Conservation (phyloP, 768 basidiomycete genomes). For the Filobasidium wieringae region DNA sequence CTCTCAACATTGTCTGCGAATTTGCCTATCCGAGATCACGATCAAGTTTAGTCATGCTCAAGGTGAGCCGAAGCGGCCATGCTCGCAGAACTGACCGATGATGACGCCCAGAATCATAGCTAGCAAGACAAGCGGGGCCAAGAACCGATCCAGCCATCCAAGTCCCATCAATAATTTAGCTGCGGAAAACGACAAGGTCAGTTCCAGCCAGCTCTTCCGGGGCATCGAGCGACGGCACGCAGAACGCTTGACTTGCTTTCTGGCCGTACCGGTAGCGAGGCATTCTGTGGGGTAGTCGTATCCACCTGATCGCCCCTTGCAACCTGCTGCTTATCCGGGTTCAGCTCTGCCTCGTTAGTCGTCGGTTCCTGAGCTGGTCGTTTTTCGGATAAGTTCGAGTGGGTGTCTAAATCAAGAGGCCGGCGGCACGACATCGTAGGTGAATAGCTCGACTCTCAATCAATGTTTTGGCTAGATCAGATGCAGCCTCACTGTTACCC, state of each 20-base stretch:
- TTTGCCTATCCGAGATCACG: neutral
- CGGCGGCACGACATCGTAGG: neutral
- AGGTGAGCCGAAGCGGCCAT: conserved; percentile 44
- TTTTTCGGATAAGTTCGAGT: neutral
- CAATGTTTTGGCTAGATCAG: neutral
- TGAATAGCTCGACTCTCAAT: neutral
- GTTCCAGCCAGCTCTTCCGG: too few relatives aligned
- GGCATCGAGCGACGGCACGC: neutral
- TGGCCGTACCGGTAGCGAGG: neutral
- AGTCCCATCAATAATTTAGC: conserved; percentile 34
- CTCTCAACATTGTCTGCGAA: conserved; percentile 48
- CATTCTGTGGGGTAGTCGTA: neutral
- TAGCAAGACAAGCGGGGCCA: conserved; percentile 56
- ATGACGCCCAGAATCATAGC: conserved; percentile 66
- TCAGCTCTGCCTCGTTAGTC: neutral
- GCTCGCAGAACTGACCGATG: conserved; percentile 50
- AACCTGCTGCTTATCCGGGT: neutral
- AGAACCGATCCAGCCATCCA: conserved; percentile 49
- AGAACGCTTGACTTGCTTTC: neutral
- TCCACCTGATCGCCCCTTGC: neutral
- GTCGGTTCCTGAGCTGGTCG: neutral
- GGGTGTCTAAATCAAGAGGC: neutral
- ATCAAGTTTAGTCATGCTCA: neutral
- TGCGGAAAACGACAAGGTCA: too few relatives aligned
- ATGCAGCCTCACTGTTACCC: neutral